Percentiles rank a stretch among this genome's conserved stretches.
These are phyloP conservation scores for Abelmoschus esculentus DNA, from an alignment of 345 rosid genomes.

Conservation along the genomic window DNA sequence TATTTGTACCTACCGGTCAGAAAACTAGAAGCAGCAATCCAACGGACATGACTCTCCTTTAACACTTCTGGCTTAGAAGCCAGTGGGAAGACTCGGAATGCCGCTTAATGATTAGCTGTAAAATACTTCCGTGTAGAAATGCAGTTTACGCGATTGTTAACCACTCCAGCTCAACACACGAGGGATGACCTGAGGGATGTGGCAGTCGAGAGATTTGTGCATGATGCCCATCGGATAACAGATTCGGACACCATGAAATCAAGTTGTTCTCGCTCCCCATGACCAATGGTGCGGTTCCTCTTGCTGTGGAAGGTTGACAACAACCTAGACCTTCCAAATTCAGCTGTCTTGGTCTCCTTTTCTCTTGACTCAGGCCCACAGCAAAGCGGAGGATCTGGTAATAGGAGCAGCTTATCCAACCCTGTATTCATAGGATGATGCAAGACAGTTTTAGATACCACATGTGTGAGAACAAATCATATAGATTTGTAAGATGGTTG, in stretches of 20 bases:
- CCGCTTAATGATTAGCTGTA: background rate
- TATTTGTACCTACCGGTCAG: background rate
- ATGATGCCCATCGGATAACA: conserved; percentile 65
- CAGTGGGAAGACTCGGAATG: background rate
- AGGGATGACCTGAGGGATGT: conserved; percentile 45
- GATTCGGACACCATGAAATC: conserved; percentile 44
- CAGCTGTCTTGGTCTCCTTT: conserved; percentile 22
- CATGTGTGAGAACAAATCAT: background rate
- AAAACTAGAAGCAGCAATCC: background rate
- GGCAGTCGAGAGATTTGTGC: conserved; percentile 47
- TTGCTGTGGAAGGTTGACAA: conserved; percentile 36
- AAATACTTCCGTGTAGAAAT: too few species aligned
- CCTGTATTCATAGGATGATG: background rate
- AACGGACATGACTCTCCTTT: conserved; percentile 2
- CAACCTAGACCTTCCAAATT: conserved; percentile 30
- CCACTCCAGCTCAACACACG: conserved; percentile 33
- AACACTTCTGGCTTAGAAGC: background rate
- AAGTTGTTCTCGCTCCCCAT: conserved; percentile 45
- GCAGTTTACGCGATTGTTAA: background rate
- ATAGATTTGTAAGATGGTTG: background rate
- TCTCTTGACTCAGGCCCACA: conserved; percentile 23
- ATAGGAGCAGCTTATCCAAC: conserved; percentile 20
- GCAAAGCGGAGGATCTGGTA: conserved; percentile 22
- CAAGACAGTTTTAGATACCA: background rate
- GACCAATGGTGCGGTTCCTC: conserved; percentile 54